Evolutionary conservation across 2,329 filamentous ascomycete species (phyloP), one percentile per base, ranked within the genome.

Genomic region (Diaporthe sp.): DNA sequence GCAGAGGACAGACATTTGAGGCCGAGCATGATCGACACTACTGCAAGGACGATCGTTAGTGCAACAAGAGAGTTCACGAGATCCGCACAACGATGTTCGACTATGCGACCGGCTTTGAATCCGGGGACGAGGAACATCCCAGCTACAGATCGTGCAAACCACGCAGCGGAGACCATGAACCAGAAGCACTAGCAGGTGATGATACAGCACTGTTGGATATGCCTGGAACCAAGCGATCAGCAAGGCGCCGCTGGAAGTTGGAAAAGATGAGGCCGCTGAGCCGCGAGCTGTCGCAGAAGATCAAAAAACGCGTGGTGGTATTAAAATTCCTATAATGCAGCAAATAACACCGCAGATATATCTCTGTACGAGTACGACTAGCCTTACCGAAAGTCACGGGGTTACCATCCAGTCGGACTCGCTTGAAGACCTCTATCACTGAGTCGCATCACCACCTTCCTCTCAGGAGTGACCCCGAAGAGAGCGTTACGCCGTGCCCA

Each of bases 61-160:
- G 55, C 69, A 38, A 38, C 69, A 60, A 60, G 57, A 72, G 30
- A 64, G 54, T 52, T 72, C 69, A 61, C 35, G 22, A 60, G 42
- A 45, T 61, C n/a, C 55, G 17, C 10, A 61, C 28, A 40, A n/a
- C 57, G 69, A 52, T 19, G 30, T 30, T 30, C 57, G 69, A 71
- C 30, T 45, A 19, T 47, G 40, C n/a, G 60, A 19, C 60, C 60
- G 45, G 64, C 64, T 52, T 45, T 19, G 45, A 54, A n/a, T 40
- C 64, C 64, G 45, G 45, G 38, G 45, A 35, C 45, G 45, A 67
- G 42, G 64, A 12, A 67, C n/a, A 67, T 38, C 64, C 64, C 42
- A 25, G 64, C 45, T 25, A 5, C 22, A 28, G 22, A 15, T 19
- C 64, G 64, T 50, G 6, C 33, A 28, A 38, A 33, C n/a, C 45